Conservation (phyloP, 73 alveolate genomes). For the Uronychia setigera region DNA sequence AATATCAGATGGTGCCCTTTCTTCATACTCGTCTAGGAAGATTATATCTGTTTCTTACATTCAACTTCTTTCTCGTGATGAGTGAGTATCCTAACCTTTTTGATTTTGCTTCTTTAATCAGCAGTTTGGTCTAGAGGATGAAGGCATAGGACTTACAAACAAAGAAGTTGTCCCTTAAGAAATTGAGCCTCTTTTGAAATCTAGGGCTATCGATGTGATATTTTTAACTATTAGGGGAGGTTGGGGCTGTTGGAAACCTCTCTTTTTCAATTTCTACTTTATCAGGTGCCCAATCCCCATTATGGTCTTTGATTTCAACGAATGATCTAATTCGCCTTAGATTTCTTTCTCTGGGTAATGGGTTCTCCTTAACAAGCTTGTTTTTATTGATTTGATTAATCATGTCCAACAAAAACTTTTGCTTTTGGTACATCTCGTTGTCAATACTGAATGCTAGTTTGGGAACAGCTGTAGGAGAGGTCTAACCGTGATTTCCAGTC, state of each 20-base stretch:
- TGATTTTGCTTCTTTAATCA: slow-evolving; percentile 14
- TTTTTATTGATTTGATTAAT: slow-evolving; percentile 1
- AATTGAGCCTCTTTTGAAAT: slow-evolving; percentile 31
- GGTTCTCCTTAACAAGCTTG: neutral
- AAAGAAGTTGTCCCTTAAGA: slow-evolving; percentile 25
- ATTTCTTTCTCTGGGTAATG: neutral
- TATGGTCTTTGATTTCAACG: slow-evolving; percentile 23
- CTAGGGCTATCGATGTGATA: slow-evolving; percentile 23
- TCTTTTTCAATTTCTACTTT: slow-evolving; percentile 27
- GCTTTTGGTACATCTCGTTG: neutral
- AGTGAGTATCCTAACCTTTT: slow-evolving; percentile 26
- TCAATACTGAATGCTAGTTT: neutral
- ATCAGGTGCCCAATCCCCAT: slow-evolving; percentile 34
- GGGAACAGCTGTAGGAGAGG: neutral
- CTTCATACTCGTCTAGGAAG: slow-evolving; percentile 11
- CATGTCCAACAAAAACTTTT: neutral
- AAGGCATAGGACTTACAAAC: slow-evolving; percentile 26
- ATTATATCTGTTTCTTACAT: slow-evolving; percentile 17
- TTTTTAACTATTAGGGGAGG: slow-evolving; percentile 1
- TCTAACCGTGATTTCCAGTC: neutral
- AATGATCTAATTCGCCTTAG: slow-evolving; percentile 30
- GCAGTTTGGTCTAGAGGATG: slow-evolving; percentile 47
- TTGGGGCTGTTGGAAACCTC: slow-evolving; percentile 37
- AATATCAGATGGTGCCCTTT: neutral
- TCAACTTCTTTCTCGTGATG: slow-evolving; percentile 1